These are phyloP conservation scores for Limnomonas spitsbergensis DNA, from an alignment of 139 green algal species.

Conservation along the genomic window DNA sequence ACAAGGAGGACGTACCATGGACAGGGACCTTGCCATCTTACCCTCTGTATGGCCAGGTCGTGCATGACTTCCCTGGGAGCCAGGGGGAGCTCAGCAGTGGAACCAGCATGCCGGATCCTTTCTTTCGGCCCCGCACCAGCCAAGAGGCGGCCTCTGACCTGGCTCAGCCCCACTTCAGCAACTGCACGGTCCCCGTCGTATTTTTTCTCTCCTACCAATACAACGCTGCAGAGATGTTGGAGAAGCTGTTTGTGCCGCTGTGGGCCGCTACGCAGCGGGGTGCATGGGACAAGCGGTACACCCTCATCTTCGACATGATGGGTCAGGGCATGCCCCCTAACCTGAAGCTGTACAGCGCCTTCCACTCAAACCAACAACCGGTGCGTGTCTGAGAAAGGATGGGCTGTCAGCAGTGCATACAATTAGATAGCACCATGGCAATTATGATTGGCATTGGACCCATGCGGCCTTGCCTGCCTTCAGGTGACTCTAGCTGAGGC, in stretches of 20 bases:
- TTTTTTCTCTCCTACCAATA: background rate
- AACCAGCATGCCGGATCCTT: background rate
- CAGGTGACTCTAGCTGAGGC: background rate
- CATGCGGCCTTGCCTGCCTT: no score
- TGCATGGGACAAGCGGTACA: background rate
- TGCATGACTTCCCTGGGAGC: background rate
- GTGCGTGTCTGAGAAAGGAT: no score
- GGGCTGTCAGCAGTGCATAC: no score
- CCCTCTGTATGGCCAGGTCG: background rate
- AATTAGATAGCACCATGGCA: no score
- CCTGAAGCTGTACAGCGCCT: background rate
- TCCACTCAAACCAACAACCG: background rate
- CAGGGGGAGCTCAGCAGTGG: background rate
- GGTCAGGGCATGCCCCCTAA: background rate
- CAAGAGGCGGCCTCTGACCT: background rate
- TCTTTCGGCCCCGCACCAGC: background rate
- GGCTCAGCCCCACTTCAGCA: background rate
- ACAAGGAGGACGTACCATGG: background rate
- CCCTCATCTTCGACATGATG: background rate
- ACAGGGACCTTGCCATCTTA: no score
- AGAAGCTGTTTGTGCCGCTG: background rate
- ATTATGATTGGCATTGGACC: no score
- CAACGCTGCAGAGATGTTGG: background rate
- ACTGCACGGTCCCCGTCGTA: background rate
- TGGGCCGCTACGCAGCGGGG: background rate